Conservation (phyloP, 2,329 filamentous ascomycete genomes). For the Neopestalotiopsis sp. region DNA sequence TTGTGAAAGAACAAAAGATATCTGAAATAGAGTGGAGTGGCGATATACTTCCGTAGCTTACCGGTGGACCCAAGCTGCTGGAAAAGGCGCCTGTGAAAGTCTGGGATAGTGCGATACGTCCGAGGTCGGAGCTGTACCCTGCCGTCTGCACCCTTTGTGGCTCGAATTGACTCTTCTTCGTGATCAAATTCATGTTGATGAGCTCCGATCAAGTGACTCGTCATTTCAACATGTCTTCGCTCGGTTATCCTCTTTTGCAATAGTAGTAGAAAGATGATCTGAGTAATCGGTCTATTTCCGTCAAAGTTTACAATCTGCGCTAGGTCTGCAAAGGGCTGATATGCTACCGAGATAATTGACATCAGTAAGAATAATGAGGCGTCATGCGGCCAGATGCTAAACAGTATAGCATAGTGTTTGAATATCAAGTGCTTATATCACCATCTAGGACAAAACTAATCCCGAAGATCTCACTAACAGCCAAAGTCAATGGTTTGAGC, state of each 20-base stretch:
- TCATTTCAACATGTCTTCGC: no score
- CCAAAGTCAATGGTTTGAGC: background rate
- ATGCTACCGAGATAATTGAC: no score
- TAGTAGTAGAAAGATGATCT: background rate
- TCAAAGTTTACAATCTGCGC: background rate
- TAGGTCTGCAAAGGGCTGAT: background rate
- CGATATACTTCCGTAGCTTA: background rate
- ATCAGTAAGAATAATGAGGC: background rate
- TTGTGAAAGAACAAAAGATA: no score
- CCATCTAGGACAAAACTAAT: background rate
- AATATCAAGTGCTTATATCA: slow-evolving; percentile 1
- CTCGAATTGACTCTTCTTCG: background rate
- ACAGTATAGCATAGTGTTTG: background rate
- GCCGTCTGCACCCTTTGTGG: background rate
- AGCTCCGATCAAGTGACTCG: no score
- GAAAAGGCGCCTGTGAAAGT: background rate
- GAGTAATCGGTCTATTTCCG: background rate
- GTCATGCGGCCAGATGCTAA: background rate
- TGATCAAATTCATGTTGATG: no score
- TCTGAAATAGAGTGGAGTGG: background rate
- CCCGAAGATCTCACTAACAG: background rate
- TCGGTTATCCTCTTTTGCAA: no score
- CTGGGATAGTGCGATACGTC: background rate
- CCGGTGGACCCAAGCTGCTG: background rate
- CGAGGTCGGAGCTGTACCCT: background rate